Evolutionary conservation across 495 filamentous ascomycete genomes (phyloP).

Genomic region (Amorphotheca resinae): DNA sequence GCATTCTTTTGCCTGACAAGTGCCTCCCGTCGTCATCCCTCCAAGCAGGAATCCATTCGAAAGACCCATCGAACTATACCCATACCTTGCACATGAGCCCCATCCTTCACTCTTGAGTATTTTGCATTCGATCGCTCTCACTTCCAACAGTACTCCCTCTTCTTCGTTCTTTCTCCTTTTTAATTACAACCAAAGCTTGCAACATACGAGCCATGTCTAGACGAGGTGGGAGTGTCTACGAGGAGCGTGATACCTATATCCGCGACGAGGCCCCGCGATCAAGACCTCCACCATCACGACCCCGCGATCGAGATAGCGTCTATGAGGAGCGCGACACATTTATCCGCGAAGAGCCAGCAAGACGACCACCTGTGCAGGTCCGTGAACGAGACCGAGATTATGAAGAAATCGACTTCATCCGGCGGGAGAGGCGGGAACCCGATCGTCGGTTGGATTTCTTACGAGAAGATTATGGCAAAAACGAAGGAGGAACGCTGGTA

Average conservation of each 20-base stretch:
- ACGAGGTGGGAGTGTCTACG: constrained; percentile 7
- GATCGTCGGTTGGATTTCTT: constrained; percentile 39
- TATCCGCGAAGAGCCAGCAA: constrained; percentile 5
- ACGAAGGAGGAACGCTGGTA: constrained; percentile 32
- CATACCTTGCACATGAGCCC: not conserved
- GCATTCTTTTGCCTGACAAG: not conserved
- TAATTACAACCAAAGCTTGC: not conserved
- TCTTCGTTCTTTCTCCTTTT: constrained; percentile 1
- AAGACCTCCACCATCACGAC: constrained; percentile 4
- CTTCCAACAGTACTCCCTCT: not conserved
- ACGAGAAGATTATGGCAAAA: constrained; percentile 36
- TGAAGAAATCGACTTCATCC: constrained; percentile 21
- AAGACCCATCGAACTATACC: constrained; percentile 11
- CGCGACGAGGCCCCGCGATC: constrained; percentile 1
- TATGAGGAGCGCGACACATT: constrained; percentile 16
- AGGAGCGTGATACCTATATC: constrained; percentile 14
- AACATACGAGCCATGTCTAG: constrained; percentile 14
- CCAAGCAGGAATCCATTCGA: constrained; percentile 12
- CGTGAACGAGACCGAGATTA: constrained; percentile 14
- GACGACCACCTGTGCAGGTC: constrained; percentile 5
- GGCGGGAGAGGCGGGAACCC: constrained; percentile 26
- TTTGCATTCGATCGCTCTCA: not conserved
- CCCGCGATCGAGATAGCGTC: constrained; percentile 10
- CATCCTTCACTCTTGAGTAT: not conserved
- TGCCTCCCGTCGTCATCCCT: constrained; percentile 2